Evolutionary conservation across 352 stramenopile species (phyloP), one percentile per base, ranked within the genome.

Genomic region (Phytophthora crassamura): DNA sequence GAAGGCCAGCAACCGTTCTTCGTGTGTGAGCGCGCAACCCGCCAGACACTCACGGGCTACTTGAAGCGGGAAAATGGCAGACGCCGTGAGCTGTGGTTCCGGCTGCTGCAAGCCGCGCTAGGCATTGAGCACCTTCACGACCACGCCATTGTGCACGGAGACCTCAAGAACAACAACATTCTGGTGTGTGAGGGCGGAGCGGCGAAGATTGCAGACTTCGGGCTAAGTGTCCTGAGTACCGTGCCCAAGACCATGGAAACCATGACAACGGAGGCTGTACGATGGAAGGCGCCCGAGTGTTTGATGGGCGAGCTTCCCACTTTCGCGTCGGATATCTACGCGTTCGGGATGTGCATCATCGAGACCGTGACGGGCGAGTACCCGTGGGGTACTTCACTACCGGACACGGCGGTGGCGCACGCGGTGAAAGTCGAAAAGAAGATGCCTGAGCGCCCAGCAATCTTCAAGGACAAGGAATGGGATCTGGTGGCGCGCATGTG

Each of bases 321-420:
- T 22, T 60, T 65, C 3, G 59, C 65, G 1, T 78, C 69, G 0
- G 69, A 78, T 34, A 67, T 78, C 50, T 82, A 75, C 41, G 61
- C 70, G 10, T 70, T 82, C 28, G 74, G 47, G 8, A 77, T 82
- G 70, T 79, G 70, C 40, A 72, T 82, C 45, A 55, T 77, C 5
- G 67, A 82, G 45, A 56, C 69, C 2, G 67, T 79, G 36, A 81
- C 59, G 1, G 63, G 59, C 2, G 43, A 51, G 2, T 64, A 47
- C 14, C 74, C 67, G 7, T 80, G 71, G 74, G 46, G 51, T n/a
- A 52, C 43, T n/a, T 43, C 16, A 6, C 39, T 61, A 11, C 33
- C 40, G 11, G 69, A 73, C 11, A 5, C 16, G 30, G 28, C 33
- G 4, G 64, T 77, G 4, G 50, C 30, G 10, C 33, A 50, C n/a